Evolutionary conservation across 352 stramenopile species (phyloP).

Genomic region (Globisporangium nunn): DNA sequence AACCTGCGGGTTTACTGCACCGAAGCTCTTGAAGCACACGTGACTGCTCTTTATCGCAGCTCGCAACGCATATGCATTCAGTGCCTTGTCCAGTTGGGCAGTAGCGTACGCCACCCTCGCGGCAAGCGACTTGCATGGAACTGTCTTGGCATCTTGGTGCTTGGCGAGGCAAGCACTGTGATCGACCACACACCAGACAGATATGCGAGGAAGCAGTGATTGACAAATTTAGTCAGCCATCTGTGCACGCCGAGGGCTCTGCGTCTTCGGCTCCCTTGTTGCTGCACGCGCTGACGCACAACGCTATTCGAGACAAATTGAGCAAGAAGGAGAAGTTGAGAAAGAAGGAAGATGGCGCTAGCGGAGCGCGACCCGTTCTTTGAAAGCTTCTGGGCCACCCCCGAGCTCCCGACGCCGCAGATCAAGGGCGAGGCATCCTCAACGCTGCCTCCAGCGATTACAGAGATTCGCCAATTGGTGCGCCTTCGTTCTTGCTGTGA

Average conservation of each 20-base stretch:
- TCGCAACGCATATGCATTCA: no score
- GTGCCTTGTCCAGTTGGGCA: background rate
- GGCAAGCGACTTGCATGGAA: no score
- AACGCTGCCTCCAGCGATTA: background rate
- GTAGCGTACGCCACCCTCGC: no score
- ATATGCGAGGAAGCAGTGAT: no score
- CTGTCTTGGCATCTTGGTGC: no score
- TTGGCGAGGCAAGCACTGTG: no score
- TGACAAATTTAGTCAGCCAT: background rate
- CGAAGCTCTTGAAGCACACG: background rate
- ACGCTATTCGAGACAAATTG: background rate
- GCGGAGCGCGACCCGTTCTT: conserved; percentile 21
- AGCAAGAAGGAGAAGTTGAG: background rate
- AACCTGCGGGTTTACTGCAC: background rate
- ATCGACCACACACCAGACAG: no score
- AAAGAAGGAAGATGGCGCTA: background rate
- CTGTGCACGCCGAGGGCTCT: no score
- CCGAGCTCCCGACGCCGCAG: conserved; percentile 17
- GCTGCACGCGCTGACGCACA: background rate
- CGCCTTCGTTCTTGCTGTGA: background rate
- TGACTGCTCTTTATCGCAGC: no score
- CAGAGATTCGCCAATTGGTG: conserved; percentile 7
- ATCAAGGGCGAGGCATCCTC: conserved; percentile 11
- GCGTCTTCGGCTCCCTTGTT: no score
- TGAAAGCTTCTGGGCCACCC: conserved; percentile 30